These are phyloP conservation scores for Ampelocalamus luodianensis DNA, from an alignment of 176 grass and related monocot species.

Conservation along the genomic window DNA sequence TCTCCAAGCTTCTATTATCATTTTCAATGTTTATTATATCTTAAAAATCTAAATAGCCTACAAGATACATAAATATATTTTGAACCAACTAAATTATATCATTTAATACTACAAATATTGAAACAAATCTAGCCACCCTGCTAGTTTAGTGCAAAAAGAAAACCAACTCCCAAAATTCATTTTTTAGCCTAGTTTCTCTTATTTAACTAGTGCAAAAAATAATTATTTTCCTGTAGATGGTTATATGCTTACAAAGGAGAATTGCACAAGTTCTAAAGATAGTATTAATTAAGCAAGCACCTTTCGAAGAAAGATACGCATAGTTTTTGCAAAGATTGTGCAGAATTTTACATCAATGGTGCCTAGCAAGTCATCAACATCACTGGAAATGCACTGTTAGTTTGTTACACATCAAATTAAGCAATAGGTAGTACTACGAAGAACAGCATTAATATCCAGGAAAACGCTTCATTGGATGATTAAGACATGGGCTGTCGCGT, in stretches of 20 bases:
- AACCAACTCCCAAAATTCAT: not conserved
- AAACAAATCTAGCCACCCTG: too few species aligned
- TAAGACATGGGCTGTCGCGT: not conserved
- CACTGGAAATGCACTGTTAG: slow-evolving; percentile 9
- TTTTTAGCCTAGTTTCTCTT: not conserved
- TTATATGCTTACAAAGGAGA: slow-evolving; percentile 4
- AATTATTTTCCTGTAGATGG: not conserved
- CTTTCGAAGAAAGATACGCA: not conserved
- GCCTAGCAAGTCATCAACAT: not conserved
- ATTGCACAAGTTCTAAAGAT: not conserved
- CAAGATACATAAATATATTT: too few species aligned
- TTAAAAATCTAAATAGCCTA: too few species aligned
- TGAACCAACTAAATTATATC: too few species aligned
- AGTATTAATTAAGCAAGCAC: not conserved
- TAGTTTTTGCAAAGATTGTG: not conserved
- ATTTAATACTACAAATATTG: too few species aligned
- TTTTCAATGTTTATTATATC: too few species aligned
- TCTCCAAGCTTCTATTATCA: too few species aligned
- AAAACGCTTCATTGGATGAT: slow-evolving; percentile 10
- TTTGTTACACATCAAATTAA: slow-evolving; percentile 24
- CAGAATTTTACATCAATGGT: not conserved
- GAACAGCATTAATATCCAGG: slow-evolving; percentile 6
- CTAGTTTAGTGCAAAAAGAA: not conserved
- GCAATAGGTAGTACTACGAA: not conserved
- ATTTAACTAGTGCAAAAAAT: not conserved